Conservation (phyloP, 495 filamentous ascomycete species). For the Penicillium lagena region DNA sequence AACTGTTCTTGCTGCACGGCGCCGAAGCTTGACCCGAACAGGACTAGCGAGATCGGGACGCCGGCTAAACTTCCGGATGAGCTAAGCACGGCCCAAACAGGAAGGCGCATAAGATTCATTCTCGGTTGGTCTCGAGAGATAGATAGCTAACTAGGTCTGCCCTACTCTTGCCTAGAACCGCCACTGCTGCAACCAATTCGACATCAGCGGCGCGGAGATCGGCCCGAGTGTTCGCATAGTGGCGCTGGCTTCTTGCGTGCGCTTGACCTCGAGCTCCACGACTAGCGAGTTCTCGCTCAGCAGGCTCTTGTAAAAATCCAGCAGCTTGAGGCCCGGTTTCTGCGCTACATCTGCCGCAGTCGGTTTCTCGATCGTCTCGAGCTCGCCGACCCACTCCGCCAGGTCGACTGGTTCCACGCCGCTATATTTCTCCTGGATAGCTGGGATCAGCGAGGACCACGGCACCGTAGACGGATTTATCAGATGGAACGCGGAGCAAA, state of each 20-base stretch:
- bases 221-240: conserved; percentile 14
- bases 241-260: conserved; percentile 12
- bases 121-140: too few relatives aligned
- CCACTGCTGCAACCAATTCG: conserved; percentile 20
- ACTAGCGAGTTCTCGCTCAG: conserved; percentile 8
- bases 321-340: conserved; percentile 21
- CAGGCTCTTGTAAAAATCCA: conserved; percentile 18
- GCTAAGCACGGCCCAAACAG: too few relatives aligned
- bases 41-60: too few relatives aligned
- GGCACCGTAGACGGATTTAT: conserved; percentile 14
- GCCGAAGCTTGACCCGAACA: too few relatives aligned
- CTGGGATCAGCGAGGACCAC: conserved; percentile 19
- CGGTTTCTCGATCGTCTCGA: conserved; percentile 13
- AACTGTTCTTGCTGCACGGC: too few relatives aligned
- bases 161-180: conserved; percentile 2
- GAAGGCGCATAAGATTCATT: too few relatives aligned
- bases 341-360: conserved; percentile 9
- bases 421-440: conserved; percentile 6
- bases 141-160: background rate
- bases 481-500: conserved; percentile 19
- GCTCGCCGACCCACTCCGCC: conserved; percentile 15
- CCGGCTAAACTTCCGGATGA: too few relatives aligned
- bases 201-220: conserved; percentile 13
- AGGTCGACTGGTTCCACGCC: conserved; percentile 11
- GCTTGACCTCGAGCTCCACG: conserved; percentile 10